Percentiles rank a stretch among this genome's conserved stretches.
Conservation (phyloP, 169 alveolate genomes). For the Ichthyophthirius multifiliis region DNA sequence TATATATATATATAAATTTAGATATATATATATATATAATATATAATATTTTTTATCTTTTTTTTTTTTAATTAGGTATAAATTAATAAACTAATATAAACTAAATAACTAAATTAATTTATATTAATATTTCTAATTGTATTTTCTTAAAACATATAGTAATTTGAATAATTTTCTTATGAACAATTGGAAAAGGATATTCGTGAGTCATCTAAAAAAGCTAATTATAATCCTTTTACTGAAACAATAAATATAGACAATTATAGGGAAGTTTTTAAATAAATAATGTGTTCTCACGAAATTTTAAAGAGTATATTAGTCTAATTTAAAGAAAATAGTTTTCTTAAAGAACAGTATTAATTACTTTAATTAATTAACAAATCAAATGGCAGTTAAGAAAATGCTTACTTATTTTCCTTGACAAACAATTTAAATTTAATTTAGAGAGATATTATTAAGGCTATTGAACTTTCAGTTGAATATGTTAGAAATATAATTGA, state of each 20-base stretch:
- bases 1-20: too few relatives aligned
- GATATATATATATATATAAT: too few relatives aligned
- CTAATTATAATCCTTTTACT: not conserved
- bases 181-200: not conserved
- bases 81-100: not conserved
- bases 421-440: not conserved
- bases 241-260: not conserved
- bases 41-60: not conserved
- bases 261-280: not conserved
- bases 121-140: not conserved
- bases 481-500: not conserved
- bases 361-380: not conserved
- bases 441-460: not conserved
- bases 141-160: not conserved
- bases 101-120: not conserved
- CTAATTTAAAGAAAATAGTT: not conserved
- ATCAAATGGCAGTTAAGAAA: not conserved
- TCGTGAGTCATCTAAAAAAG: not conserved
- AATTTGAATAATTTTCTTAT: not conserved
- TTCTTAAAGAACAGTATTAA: not conserved
- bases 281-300: not conserved
- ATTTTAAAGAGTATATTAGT: not conserved
- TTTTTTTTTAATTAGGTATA: not conserved
- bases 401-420: not conserved
- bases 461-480: not conserved